A percentile compares a stretch with the other conserved stretches of the same genome.
Evolutionary conservation across 2,329 filamentous ascomycete genomes (phyloP).

Genomic region (Trichophaea hybrida): DNA sequence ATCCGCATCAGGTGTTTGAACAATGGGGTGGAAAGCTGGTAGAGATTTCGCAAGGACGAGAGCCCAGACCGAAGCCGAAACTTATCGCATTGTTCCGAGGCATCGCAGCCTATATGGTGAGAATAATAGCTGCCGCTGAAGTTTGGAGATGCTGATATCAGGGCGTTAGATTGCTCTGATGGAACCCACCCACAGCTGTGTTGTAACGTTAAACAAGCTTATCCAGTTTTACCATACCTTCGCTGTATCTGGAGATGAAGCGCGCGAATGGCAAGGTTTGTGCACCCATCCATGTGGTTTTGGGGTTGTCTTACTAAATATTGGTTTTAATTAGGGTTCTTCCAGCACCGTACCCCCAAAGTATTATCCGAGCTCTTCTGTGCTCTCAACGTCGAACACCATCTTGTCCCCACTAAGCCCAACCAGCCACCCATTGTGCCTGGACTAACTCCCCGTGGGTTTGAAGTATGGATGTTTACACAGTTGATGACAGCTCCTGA

Average conservation of each 20-base stretch:
- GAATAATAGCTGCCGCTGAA: background rate
- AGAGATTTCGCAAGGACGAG: conserved; percentile 9
- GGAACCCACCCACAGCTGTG: conserved; percentile 24
- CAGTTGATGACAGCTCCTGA: conserved; percentile 25
- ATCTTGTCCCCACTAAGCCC: conserved; percentile 23
- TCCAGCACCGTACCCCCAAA: conserved; percentile 20
- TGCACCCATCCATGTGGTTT: background rate
- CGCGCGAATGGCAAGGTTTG: conserved; percentile 24
- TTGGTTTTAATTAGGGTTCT: conserved; percentile 19
- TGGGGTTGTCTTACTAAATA: background rate
- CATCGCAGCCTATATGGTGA: conserved; percentile 26
- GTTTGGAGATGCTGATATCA: background rate
- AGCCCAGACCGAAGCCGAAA: conserved; percentile 22
- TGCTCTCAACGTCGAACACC: conserved; percentile 27
- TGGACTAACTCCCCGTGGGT: conserved; percentile 25
- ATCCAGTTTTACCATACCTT: conserved; percentile 25
- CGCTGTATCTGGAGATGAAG: conserved; percentile 17
- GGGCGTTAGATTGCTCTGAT: conserved; percentile 24
- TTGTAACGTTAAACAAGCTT: conserved; percentile 26
- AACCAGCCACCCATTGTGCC: conserved; percentile 24
- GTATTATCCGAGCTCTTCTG: conserved; percentile 24
- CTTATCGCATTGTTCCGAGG: conserved; percentile 22
- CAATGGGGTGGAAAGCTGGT: conserved; percentile 14
- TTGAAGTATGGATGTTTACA: conserved; percentile 27
- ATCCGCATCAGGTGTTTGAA: background rate